Evolutionary conservation across 352 stramenopile genomes (phyloP).

Genomic region (Phytopythium delawarense): DNA sequence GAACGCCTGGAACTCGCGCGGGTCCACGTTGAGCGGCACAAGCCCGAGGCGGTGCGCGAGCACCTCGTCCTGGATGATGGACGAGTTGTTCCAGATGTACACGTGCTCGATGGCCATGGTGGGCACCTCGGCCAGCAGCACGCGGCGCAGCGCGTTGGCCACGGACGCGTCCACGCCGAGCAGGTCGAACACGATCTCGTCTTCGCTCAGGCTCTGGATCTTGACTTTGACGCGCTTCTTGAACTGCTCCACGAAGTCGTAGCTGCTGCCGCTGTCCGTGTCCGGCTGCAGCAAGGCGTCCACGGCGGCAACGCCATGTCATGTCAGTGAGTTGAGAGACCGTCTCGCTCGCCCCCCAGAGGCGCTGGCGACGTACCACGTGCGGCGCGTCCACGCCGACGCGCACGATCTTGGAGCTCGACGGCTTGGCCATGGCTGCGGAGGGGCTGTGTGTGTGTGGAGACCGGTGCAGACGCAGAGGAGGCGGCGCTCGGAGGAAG

Average conservation of each 20-base stretch:
- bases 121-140: constrained; percentile 89
- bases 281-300: constrained; percentile 41
- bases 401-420: constrained; percentile 63
- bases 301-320: too few species aligned
- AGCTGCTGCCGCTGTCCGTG: constrained; percentile 62
- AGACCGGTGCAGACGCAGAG: not conserved
- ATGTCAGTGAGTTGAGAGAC: not conserved
- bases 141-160: constrained; percentile 89
- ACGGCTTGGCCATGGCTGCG: constrained; percentile 52
- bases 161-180: constrained; percentile 90
- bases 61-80: constrained; percentile 93
- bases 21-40: constrained; percentile 80
- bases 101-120: constrained; percentile 94
- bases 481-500: not conserved
- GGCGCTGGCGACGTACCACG: constrained; percentile 37
- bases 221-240: constrained; percentile 86
- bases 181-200: constrained; percentile 91
- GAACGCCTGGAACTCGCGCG: constrained; percentile 84
- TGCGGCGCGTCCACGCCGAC: constrained; percentile 74
- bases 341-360: too few species aligned
- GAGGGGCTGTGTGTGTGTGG: not conserved
- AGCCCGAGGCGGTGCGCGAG: constrained; percentile 88
- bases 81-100: constrained; percentile 94
- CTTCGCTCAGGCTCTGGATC: constrained; percentile 76
- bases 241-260: constrained; percentile 77